These are phyloP conservation scores for Citropsis articulata DNA, from an alignment of 345 rosid genomes.

Conservation along the genomic window DNA sequence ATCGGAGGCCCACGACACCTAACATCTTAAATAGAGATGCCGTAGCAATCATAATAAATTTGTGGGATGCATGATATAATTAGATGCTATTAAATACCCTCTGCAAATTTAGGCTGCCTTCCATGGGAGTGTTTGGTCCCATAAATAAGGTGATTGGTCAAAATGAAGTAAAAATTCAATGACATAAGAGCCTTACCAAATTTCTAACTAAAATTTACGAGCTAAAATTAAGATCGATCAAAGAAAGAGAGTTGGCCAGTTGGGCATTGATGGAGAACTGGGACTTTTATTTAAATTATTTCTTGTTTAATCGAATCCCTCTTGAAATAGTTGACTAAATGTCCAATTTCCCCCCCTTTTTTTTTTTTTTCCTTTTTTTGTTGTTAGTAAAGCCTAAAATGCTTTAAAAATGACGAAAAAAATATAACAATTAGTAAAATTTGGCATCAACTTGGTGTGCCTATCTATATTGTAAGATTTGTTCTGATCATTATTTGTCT, in stretches of 20 bases:
- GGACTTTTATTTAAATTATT: background rate
- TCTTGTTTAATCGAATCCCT: conserved; percentile 2
- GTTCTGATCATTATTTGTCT: conserved; percentile 1
- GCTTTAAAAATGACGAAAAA: background rate
- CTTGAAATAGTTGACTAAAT: conserved; percentile 15
- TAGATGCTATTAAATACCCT: background rate
- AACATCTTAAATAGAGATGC: conserved; percentile 10
- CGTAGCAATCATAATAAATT: conserved; percentile 1
- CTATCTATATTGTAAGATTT: background rate
- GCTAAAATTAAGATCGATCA: background rate
- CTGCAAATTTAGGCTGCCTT: background rate
- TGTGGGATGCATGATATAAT: background rate
- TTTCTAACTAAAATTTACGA: background rate
- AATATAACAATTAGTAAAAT: background rate
- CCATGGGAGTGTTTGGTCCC: background rate
- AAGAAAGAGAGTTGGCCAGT: background rate
- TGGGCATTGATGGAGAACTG: too few species aligned
- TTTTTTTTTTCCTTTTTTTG: too few species aligned
- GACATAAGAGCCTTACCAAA: background rate
- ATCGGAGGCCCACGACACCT: conserved; percentile 10
- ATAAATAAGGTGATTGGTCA: background rate
- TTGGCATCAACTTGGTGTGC: conserved; percentile 11
- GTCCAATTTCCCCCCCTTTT: background rate
- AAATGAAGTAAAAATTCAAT: background rate
- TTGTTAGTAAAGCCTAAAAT: background rate